Evolutionary conservation across 1,284 basidiomycete species (phyloP), one percentile per base, ranked within the genome.

Genomic region (Cutaneotrichosporon mucoides): DNA sequence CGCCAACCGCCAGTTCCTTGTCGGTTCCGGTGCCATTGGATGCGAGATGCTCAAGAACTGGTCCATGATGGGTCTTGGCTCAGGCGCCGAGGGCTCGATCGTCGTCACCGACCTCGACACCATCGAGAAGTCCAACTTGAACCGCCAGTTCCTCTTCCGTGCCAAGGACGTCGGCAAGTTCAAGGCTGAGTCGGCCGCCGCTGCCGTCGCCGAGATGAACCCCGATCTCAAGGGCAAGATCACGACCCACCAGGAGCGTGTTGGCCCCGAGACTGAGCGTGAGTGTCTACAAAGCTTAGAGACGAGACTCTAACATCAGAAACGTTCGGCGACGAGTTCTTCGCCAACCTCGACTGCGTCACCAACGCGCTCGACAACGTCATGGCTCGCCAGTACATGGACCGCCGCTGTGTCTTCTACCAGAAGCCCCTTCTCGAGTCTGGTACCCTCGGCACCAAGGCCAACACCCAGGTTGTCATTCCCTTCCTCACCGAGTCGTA

Each of bases 21-120:
- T 99, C 55, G 96, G 96, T 7, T 88, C 95, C 24, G 96, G 96
- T 61, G 96, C 96, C 48, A 99, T 99, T 75, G 96, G 96, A 33
- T 99, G 97, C 74, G 96, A 99, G 80, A 99, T 99, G 96, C 81
- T 99, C 72, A 99, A 99, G 84, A 99, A 99, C 79, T 99, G 96
- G 96, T 89, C 90, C 70, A 93, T 99, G 92, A 97, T 99, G 85
- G 96, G 96, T 66, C 82, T 99, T 50, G 95, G 86, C 11, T 84
- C 88, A 44, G 92, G 90, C 3, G 82, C 86, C 12, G 81, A 87
- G 55, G 96, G 92, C 24, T 80, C 84, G 56, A 92, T 99, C 63
- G 87, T 94, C 72, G 92, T 99, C 55, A 99, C 96, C 12, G 96
- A 99, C 77, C 81, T 99, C 73, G 96, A 99, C 79, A 97, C 94